Conservation (phyloP, 2,329 filamentous ascomycete genomes). For the Keithomyces neogunnii region DNA sequence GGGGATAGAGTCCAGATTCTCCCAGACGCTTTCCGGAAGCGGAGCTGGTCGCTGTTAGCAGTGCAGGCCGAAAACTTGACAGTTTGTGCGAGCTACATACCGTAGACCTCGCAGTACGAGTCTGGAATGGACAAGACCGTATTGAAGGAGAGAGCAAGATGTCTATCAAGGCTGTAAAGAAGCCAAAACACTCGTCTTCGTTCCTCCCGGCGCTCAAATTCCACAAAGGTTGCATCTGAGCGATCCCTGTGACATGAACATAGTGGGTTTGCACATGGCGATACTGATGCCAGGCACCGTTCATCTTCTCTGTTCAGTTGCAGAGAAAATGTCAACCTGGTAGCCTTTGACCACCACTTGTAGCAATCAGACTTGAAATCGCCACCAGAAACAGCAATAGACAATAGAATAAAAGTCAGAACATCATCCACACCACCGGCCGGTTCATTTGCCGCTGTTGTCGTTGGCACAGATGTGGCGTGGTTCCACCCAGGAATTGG, state of each 20-base stretch:
- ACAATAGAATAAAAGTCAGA: constrained; percentile 34
- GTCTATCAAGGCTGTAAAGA: constrained; percentile 36
- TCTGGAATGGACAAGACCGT: constrained; percentile 34
- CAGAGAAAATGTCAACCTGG: constrained; percentile 27
- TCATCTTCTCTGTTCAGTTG: constrained; percentile 31
- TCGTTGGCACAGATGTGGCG: constrained; percentile 16
- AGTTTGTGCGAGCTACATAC: constrained; percentile 13
- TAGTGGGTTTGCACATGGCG: constrained; percentile 22
- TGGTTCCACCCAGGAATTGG: constrained; percentile 16
- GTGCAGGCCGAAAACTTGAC: no score
- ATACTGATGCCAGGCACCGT: constrained; percentile 17
- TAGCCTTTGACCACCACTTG: constrained; percentile 38
- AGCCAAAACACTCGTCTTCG: constrained; percentile 39
- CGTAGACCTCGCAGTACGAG: constrained; percentile 33
- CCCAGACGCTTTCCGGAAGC: constrained; percentile 32
- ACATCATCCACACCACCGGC: constrained; percentile 31
- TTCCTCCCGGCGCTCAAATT: constrained; percentile 36
- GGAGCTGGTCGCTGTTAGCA: constrained; percentile 17
- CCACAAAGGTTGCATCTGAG: constrained; percentile 14
- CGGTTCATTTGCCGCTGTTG: constrained; percentile 25
- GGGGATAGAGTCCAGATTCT: constrained; percentile 25
- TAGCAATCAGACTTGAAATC: constrained; percentile 40
- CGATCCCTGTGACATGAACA: constrained; percentile 22
- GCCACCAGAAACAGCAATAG: constrained; percentile 36
- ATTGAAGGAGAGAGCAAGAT: constrained; percentile 39